A percentile compares a stretch with the other conserved stretches of the same genome.
Evolutionary conservation across 129 eudicot species (phyloP).

Genomic region (Flaveria trinervia): DNA sequence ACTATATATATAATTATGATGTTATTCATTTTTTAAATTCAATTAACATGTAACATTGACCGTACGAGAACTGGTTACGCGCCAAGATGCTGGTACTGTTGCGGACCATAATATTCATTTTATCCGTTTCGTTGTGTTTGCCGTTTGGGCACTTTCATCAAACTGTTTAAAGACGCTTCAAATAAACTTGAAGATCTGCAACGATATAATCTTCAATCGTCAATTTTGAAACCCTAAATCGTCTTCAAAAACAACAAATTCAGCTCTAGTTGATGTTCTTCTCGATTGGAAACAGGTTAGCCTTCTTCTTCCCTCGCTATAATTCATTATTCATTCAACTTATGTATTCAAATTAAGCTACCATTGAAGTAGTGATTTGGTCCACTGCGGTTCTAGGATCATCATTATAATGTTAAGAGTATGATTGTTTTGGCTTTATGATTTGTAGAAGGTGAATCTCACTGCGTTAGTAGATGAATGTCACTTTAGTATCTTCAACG

Average conservation of each 20-base stretch:
- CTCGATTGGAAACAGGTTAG: constrained; percentile 88
- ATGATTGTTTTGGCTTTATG: background rate
- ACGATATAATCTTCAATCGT: constrained; percentile 29
- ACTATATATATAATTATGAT: too few relatives aligned
- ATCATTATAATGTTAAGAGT: background rate
- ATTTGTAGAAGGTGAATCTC: constrained; percentile 77
- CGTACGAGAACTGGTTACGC: too few relatives aligned
- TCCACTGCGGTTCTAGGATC: background rate
- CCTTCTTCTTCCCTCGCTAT: background rate
- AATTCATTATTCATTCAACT: background rate
- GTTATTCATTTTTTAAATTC: too few relatives aligned
- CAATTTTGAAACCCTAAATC: constrained; percentile 52
- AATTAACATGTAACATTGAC: too few relatives aligned
- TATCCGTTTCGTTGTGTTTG: constrained; percentile 12
- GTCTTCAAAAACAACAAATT: constrained; percentile 56
- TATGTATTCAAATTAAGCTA: background rate
- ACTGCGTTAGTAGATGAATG: constrained; percentile 44
- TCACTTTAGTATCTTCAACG: too few relatives aligned
- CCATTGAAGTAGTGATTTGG: background rate
- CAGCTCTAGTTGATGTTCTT: constrained; percentile 57
- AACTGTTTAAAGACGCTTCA: constrained; percentile 53
- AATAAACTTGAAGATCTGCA: constrained; percentile 20
- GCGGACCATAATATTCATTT: background rate
- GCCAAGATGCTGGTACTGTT: too few relatives aligned
- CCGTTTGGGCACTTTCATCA: constrained; percentile 48